Base-by-base conservation (phyloP, 2,329 filamentous ascomycete genomes). In the Talaromyces sp. region DNA sequence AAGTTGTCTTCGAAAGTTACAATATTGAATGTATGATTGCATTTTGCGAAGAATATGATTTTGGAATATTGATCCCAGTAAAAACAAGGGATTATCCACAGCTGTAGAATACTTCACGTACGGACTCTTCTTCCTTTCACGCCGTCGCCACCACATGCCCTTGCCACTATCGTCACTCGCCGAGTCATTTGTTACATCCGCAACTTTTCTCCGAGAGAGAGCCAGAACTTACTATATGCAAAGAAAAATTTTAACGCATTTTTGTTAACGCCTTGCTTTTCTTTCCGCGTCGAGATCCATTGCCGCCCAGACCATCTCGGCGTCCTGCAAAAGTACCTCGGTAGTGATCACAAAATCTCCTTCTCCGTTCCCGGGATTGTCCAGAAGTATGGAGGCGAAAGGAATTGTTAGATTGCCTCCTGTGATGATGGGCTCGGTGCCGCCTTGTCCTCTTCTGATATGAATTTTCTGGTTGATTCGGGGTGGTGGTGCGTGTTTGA, bases 321-420 rank as follows among this genome's bases (percentile, higher is more conserved):
- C 55, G 10, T 26, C n/a, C 21, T 56, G 55, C 17, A 56, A 31
- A n/a, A 56, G 24, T 19, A 7, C 21, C 49, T 56, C 52, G 6
- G 49, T 38, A 43, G 55, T 61, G 3, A 59, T 24, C 17, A 59
- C 53, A 21, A 60, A 62, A 55, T 62, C 56, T 3, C 43, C 32
- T 17, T 62, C 60, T 26, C 57, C 58, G 49, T 53, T 52, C 13
- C 57, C 53, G 38, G 53, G 57, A n/a, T 56, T 27, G n/a, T 62
- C 53, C 57, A 62, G 51, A 14, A 59, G 41, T 4, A 62, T 29
- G 19, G 57, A 19, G 9, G 31, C 14, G 38, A 59, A 62, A 19
- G 53, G 57, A 43, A 62, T 54, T 21, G 29, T 54, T 21, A 62
- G 13, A 32, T 19, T 31, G 8, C 19, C 57, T 14, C 60, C 60